Evolutionary conservation across 177 flowering plant species (phyloP).

Genomic region (Tripterygium wilfordii): DNA sequence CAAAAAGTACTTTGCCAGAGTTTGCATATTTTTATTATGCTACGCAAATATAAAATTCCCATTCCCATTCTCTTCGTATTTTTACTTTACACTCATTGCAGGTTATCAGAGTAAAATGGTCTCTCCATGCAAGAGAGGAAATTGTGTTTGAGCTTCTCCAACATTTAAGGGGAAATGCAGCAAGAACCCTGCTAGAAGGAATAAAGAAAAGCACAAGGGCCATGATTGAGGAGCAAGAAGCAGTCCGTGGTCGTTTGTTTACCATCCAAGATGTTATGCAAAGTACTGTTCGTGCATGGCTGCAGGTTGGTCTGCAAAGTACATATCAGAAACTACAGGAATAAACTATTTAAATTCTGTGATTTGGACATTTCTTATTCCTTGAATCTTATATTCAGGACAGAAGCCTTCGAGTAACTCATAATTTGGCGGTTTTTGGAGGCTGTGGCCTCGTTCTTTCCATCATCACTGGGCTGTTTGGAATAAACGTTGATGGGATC

Average conservation of each 20-base stretch:
- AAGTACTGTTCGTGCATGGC: constrained; percentile 88
- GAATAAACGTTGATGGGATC: constrained; percentile 93
- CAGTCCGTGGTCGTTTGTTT: constrained; percentile 91
- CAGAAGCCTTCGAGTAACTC: constrained; percentile 80
- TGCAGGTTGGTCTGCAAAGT: constrained; percentile 49
- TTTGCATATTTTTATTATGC: no score
- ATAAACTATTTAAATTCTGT: no score
- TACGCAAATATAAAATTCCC: no score
- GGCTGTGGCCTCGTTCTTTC: constrained; percentile 90
- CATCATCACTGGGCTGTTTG: constrained; percentile 84
- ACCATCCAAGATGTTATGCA: constrained; percentile 99
- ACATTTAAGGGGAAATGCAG: constrained; percentile 57
- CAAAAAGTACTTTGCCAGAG: no score
- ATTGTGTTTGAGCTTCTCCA: constrained; percentile 89
- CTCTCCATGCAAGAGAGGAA: constrained; percentile 98
- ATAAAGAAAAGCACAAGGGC: constrained; percentile 80
- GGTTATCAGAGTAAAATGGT: constrained; percentile 98
- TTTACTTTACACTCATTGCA: constrained; percentile 24
- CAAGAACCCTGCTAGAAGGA: constrained; percentile 56
- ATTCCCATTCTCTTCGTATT: no score
- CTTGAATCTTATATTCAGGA: constrained; percentile 38
- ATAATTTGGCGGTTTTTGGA: constrained; percentile 84
- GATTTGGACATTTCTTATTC: background rate
- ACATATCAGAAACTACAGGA: no score
- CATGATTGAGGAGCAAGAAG: constrained; percentile 99